Evolutionary conservation across 2,329 filamentous ascomycete genomes (phyloP), one percentile per base, ranked within the genome.

Genomic region (Fusarium succisae): DNA sequence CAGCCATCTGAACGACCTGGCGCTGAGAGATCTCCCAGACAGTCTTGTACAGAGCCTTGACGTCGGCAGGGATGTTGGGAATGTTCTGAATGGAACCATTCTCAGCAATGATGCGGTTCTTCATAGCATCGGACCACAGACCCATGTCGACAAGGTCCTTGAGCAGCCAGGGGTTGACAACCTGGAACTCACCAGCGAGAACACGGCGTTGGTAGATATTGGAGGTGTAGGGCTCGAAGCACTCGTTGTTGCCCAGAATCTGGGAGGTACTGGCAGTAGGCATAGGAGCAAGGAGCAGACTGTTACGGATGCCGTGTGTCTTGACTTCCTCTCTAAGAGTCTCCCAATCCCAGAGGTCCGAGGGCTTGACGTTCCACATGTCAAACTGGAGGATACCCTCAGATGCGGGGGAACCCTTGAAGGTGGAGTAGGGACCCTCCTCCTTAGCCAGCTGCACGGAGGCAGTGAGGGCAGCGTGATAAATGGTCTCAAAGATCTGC

Each of bases 141-240:
- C 96, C 96, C 87, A 98, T 94, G 81, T 99, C 96, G 77, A 99
- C 96, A 37, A 99, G 91, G 80, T 99, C 96, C 89, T 98, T 98
- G 70, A 99, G 91, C 73, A 99, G 86, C 96, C 96, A 99, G 59
- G 96, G 96, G 88, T 99, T 99, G 83, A 99, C 96, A 62, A 99
- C 94, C 86, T 99, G 96, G 91, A 99, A 99, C 84, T 99, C 96
- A 79, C 96, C 96, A 77, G 96, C 96, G 79, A 99, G 89, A 64
- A 99, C 96, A 89, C 96, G 96, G 74, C 96, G 96, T 78, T 96
- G 97, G 88, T 99, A 99, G 84, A 99, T 99, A 89, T 99, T 99
- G 78, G 96, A 98, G 9, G 96, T 99, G 87, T 99, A 99, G 45
- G 96, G 96, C 89, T 99, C 96, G 83, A 99, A 99, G 89, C 96